Evolutionary conservation across 805 yeast genomes (phyloP), one percentile per base, ranked within the genome.

Genomic region (Teunomyces kruisii): DNA sequence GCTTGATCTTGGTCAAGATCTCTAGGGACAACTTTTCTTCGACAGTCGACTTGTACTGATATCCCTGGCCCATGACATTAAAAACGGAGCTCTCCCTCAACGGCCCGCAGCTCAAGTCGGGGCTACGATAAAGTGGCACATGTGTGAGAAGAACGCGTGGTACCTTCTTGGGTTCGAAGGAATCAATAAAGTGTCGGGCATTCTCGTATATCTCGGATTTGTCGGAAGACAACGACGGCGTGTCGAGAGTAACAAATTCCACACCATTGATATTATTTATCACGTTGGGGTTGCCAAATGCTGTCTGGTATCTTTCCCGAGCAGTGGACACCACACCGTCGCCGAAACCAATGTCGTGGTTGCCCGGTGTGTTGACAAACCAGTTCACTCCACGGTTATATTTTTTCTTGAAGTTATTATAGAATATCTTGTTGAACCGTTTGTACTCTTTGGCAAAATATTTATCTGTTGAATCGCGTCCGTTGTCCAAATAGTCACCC

Each of bases 401-500:
- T n/a, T 13, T 27, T 8, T 35, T 19, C 64, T 13, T 60, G 48
- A 9, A 15, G 43, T 35, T 49, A 22, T 48, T 51, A 12, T 48
- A 46, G 50, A 72, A 72, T 3, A 72, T 64, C 6, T 49, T 43
- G 27, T 62, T 57, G 52, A 72, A 72, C 32, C 77, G 60, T 19
- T 47, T 39, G 31, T 54, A 50, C 50, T 72, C 64, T 6, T 42
- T 39, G 6, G 49, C 39, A 46, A 58, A 72, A 54, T 71, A 72
- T 28, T 45, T 52, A 40, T 68, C 64, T 15, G 49, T 44, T 27
- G 67, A 49, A 39, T 61, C 64, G 24, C 77, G 54, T 9, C 74
- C 77, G 47, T 72, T 71, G 48, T 72, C 77, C 37, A 71, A 52
- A 41, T 65, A 68, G 48, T 72, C 77, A 8, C 77, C 77, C 46